These are phyloP conservation scores for Besnoitia besnoiti DNA, from an alignment of 169 alveolate species.

Conservation along the genomic window DNA sequence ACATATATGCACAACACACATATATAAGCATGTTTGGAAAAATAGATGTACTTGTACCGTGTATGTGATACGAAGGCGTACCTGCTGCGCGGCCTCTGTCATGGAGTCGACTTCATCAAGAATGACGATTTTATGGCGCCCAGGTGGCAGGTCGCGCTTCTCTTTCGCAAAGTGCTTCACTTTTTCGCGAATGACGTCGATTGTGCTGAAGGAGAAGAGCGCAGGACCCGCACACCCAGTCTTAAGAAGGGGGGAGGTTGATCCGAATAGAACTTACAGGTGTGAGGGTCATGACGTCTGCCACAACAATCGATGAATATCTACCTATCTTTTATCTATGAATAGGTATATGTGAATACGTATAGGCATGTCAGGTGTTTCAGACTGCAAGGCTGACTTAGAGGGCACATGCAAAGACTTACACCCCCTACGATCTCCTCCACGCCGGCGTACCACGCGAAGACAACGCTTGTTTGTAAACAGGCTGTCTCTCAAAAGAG, in stretches of 20 bases:
- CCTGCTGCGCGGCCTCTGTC: slow-evolving; percentile 99
- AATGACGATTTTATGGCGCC: slow-evolving; percentile 96
- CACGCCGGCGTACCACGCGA: too few species aligned
- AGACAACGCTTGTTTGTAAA: too few species aligned
- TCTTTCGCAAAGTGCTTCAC: slow-evolving; percentile 97
- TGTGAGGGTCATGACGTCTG: too few species aligned
- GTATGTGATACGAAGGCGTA: too few species aligned
- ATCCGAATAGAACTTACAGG: too few species aligned
- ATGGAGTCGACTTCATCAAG: slow-evolving; percentile 99
- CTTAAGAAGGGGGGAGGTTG: too few species aligned
- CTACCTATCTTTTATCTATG: neutral
- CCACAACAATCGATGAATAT: too few species aligned
- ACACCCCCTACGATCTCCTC: neutral
- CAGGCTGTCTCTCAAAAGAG: too few species aligned
- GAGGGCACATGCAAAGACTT: neutral
- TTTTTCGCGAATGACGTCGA: slow-evolving; percentile 97
- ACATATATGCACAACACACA: neutral
- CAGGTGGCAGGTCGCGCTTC: slow-evolving; percentile 92
- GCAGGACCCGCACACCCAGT: too few species aligned
- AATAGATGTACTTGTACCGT: too few species aligned
- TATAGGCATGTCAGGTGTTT: neutral
- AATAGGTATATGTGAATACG: neutral
- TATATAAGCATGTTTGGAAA: neutral
- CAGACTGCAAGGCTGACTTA: neutral
- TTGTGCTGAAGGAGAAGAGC: slow-evolving; percentile 86